Evolutionary conservation across 192 early-diverging fungal genomes (phyloP).

Genomic region (Backusella mclennaniae): DNA sequence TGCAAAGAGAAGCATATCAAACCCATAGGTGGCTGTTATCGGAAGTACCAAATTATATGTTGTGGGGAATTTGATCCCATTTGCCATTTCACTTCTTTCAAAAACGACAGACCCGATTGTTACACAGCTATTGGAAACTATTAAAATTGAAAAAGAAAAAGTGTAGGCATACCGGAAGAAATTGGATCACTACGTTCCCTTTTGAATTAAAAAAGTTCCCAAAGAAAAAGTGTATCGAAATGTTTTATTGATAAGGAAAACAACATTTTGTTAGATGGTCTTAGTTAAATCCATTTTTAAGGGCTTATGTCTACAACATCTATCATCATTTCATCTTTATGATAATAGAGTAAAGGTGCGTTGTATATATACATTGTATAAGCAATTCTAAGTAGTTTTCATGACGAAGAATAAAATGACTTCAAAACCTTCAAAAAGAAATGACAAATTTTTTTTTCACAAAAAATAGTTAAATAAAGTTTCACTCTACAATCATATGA

Average conservation of each 20-base stretch:
- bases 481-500: neutral
- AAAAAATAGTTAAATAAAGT: neutral
- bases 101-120: conserved; percentile 73
- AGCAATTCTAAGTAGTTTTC: too few species aligned
- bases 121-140: conserved; percentile 31
- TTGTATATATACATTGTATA: neutral
- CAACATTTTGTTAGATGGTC: neutral
- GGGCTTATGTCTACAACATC: too few species aligned
- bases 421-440: neutral
- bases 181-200: neutral
- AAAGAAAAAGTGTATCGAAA: neutral
- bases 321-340: neutral
- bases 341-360: neutral
- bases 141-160: neutral
- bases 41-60: conserved; percentile 69
- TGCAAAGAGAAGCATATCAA: conserved; percentile 71
- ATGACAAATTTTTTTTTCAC: conserved; percentile 5
- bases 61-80: neutral
- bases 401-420: too few species aligned
- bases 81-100: conserved; percentile 52
- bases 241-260: neutral
- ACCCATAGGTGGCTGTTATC: conserved; percentile 83
- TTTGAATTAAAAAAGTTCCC: neutral
- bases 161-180: neutral
- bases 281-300: neutral